These are phyloP conservation scores for Bryopsis sp. DNA, from an alignment of 139 green algal species.

Conservation along the genomic window DNA sequence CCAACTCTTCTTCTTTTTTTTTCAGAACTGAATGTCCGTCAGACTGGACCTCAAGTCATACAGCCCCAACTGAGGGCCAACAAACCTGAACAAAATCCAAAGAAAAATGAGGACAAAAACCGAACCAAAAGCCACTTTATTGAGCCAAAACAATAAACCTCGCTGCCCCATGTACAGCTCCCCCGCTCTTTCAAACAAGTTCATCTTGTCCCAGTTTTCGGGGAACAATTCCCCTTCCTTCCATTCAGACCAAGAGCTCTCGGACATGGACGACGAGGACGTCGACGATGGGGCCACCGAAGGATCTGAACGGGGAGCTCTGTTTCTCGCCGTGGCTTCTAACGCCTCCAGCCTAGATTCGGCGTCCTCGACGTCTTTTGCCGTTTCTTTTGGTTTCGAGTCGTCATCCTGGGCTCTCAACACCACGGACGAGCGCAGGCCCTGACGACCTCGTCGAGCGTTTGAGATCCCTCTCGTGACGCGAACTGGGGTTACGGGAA, in stretches of 20 bases:
- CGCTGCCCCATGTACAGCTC: conserved; percentile 65
- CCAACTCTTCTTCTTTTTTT: too few relatives aligned
- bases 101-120: conserved; percentile 37
- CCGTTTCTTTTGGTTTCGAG: too few relatives aligned
- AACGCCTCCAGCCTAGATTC: background rate
- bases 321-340: conserved; percentile 1
- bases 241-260: conserved; percentile 45
- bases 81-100: conserved; percentile 75
- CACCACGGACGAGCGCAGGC: too few relatives aligned
- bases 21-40: too few relatives aligned
- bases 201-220: conserved; percentile 68
- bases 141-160: conserved; percentile 67
- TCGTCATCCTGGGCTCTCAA: too few relatives aligned
- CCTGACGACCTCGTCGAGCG: too few relatives aligned
- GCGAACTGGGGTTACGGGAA: too few relatives aligned
- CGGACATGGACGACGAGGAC: conserved; percentile 5
- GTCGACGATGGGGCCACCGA: background rate
- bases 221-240: conserved; percentile 64
- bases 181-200: conserved; percentile 31
- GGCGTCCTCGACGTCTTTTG: conserved; percentile 7
- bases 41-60: conserved; percentile 51
- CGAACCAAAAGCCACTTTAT: conserved; percentile 33
- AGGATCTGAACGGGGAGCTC: background rate
- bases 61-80: conserved; percentile 57
- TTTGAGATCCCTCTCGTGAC: too few relatives aligned